phyloP scores from a whole-genome alignment of 768 basidiomycete genomes.

The Coprinopsis sp. region DNA sequence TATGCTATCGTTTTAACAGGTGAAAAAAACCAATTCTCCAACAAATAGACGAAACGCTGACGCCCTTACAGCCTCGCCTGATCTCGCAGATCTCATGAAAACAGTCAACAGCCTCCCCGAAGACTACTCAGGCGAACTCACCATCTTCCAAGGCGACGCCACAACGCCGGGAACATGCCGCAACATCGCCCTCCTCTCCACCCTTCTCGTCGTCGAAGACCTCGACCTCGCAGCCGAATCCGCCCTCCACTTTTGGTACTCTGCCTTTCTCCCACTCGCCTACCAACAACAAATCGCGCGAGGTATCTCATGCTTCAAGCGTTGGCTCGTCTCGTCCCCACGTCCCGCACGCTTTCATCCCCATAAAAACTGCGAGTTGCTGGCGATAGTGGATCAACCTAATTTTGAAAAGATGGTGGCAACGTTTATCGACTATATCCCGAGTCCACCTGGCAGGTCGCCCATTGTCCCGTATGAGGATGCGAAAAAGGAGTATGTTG shows the following conservation, averaged over 20 bases:
- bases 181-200: conserved; percentile 39
- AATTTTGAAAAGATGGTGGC: too few relatives aligned
- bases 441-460: too few relatives aligned
- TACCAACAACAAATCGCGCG: conserved; percentile 21
- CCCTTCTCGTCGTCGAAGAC: conserved; percentile 32
- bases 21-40: too few relatives aligned
- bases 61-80: conserved; percentile 48
- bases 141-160: conserved; percentile 41
- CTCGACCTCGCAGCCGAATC: conserved; percentile 33
- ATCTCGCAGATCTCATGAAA: conserved; percentile 40
- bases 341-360: conserved; percentile 12
- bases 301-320: too few relatives aligned
- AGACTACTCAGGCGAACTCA: conserved; percentile 35
- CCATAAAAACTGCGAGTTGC: background rate
- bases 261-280: conserved; percentile 33
- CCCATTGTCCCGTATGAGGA: too few relatives aligned
- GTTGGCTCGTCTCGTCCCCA: conserved; percentile 15
- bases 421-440: too few relatives aligned
- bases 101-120: conserved; percentile 40
- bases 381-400: too few relatives aligned
- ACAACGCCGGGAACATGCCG: conserved; percentile 26
- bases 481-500: conserved; percentile 28
- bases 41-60: too few relatives aligned
- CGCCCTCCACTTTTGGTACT: conserved; percentile 48
- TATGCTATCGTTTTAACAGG: conserved; percentile 23